These are phyloP conservation scores for Grifola frondosa DNA, from an alignment of 1,284 basidiomycete species.

Conservation along the genomic window DNA sequence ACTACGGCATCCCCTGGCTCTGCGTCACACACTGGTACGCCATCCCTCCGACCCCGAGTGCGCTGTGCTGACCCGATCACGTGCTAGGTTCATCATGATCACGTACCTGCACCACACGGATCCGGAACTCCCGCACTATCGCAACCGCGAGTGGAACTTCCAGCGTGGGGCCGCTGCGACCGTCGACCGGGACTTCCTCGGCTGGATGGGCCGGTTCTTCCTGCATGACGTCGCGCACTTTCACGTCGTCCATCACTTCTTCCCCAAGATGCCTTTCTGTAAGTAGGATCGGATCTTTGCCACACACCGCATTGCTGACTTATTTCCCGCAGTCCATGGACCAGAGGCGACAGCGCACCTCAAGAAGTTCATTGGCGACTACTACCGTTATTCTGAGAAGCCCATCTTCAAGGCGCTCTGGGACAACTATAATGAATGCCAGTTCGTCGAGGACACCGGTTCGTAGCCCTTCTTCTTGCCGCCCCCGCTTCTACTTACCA, in stretches of 20 bases:
- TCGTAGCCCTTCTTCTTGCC: not conserved
- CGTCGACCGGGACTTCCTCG: conserved; percentile 54
- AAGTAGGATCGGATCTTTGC: conserved; percentile 8
- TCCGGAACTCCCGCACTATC: conserved; percentile 40
- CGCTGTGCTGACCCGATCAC: conserved; percentile 49
- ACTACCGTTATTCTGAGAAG: conserved; percentile 48
- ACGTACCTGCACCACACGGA: conserved; percentile 44
- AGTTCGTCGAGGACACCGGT: conserved; percentile 70
- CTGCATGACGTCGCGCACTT: conserved; percentile 45
- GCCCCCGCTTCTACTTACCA: not conserved
- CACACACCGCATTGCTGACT: not conserved
- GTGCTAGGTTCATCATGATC: conserved; percentile 47
- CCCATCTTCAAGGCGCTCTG: conserved; percentile 54
- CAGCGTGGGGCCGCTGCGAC: conserved; percentile 57
- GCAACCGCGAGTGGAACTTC: conserved; percentile 48
- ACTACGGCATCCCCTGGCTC: conserved; percentile 60
- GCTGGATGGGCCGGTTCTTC: conserved; percentile 47
- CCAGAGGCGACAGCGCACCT: conserved; percentile 51
- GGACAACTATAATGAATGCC: conserved; percentile 57
- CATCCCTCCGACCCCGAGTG: not conserved
- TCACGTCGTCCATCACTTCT: conserved; percentile 41
- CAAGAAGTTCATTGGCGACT: conserved; percentile 50
- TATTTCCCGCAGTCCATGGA: conserved; percentile 38
- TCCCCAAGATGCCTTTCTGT: conserved; percentile 36
- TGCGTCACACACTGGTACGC: conserved; percentile 53